Conservation (phyloP, 495 filamentous ascomycete species). For the Penicillium desertorum region DNA sequence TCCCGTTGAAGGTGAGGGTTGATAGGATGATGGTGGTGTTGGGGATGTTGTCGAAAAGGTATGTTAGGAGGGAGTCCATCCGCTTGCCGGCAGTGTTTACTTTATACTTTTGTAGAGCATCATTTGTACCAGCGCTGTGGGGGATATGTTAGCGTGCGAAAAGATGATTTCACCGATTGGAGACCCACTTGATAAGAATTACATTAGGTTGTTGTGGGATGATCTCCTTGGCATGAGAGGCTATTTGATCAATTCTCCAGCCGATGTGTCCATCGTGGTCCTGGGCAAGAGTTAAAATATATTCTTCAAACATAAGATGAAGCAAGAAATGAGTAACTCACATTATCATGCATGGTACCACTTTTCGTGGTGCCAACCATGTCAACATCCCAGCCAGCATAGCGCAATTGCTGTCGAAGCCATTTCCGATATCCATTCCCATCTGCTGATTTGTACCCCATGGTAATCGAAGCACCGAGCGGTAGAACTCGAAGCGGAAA, state of each 20-base stretch:
- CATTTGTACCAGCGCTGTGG: constrained; percentile 48
- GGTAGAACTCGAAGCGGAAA: constrained; percentile 50
- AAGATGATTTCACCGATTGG: not conserved
- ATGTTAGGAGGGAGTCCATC: constrained; percentile 34
- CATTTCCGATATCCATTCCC: constrained; percentile 54
- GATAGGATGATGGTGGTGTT: constrained; percentile 49
- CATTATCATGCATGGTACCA: constrained; percentile 54
- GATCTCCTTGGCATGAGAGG: constrained; percentile 29
- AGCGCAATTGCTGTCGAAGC: constrained; percentile 41
- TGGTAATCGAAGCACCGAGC: constrained; percentile 59
- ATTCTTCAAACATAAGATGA: not conserved
- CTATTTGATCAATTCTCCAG: constrained; percentile 46
- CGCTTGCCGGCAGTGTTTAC: constrained; percentile 29
- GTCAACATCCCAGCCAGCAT: constrained; percentile 44
- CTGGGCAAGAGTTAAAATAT: constrained; percentile 15
- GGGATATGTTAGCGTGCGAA: not conserved
- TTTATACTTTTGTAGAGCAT: constrained; percentile 40
- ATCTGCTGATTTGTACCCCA: constrained; percentile 50
- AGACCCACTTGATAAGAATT: constrained; percentile 43
- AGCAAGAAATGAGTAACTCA: constrained; percentile 10
- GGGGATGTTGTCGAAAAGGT: constrained; percentile 39
- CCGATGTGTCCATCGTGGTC: constrained; percentile 53
- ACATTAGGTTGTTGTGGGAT: constrained; percentile 47
- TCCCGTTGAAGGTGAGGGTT: constrained; percentile 45
- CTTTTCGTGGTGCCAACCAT: constrained; percentile 49